Base-by-base conservation (phyloP, 257 asterid genomes). In the Fraxinus pennsylvanica region DNA sequence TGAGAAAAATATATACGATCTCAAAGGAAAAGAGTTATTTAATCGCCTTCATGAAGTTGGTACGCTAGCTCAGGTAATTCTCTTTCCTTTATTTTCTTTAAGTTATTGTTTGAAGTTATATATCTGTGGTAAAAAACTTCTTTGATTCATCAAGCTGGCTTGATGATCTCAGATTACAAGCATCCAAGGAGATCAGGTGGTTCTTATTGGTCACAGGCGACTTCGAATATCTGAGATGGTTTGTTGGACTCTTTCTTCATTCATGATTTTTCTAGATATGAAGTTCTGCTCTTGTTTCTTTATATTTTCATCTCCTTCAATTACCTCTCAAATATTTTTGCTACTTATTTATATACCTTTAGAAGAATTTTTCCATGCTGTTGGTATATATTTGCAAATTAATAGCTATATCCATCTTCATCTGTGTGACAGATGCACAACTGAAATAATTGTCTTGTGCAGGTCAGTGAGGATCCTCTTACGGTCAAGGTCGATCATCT, bases 391-490 rank as follows among this genome's bases (percentile, higher is more conserved):
- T 54, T 75, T 68, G 75, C 73, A 65, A 22, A 68, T 36, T 9
- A 39, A 32, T 74, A 9, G 45, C 14, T 30, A 43, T 38, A 12
- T 59, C 73, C 45, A 75, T 80, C 76, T 57, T n/a, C n/a, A n/a
- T n/a, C 22, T 61, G 79, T 79, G 78, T 36, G 22, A 75, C 76
- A 82, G 75, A 78, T 74, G 52, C 66, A 68, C 65, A 82, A 74
- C 79, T 86, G 73, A 82, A 72, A 70, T 74, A 45, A 74, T 75
- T 83, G 57, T 80, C 74, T 74, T 73, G 5, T 90, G 89, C 91
- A 95, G 99, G 99, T 93, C 79, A 92, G 90, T 81, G 99, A 93
- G 82, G 97, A 96, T 85, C 98, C 99, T 52, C 95, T 96, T 65
- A 92, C 94, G 8, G 99, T 96, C 76, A 93, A 88, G 85, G 90